A percentile compares a stretch with the other conserved stretches of the same genome.
phyloP scores from a whole-genome alignment of 768 basidiomycete species.

The Boletus bicolor region DNA sequence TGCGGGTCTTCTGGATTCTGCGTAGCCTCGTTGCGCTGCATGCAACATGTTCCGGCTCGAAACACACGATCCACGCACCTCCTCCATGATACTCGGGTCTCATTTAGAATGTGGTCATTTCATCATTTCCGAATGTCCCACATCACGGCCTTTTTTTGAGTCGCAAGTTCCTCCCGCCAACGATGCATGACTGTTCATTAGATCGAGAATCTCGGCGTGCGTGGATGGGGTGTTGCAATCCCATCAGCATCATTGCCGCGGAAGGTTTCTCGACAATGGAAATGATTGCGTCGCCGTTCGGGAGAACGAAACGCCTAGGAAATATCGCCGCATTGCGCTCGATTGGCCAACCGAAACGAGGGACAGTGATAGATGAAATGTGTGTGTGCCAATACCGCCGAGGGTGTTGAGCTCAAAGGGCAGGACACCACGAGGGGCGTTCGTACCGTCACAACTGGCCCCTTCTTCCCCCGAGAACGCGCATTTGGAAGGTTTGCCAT shows the following conservation, averaged over 20 bases:
- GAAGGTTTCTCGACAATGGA: slow-evolving; percentile 4
- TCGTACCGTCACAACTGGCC: background rate
- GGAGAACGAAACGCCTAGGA: background rate
- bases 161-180: slow-evolving; percentile 8
- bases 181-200: slow-evolving; percentile 1
- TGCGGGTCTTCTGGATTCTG: slow-evolving; percentile 8
- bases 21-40: slow-evolving; percentile 24
- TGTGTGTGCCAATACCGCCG: slow-evolving; percentile 8
- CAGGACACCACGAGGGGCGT: slow-evolving; percentile 26
- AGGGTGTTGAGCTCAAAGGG: slow-evolving; percentile 11
- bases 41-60: slow-evolving; percentile 29
- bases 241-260: slow-evolving; percentile 1
- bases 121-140: slow-evolving; percentile 23
- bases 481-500: slow-evolving; percentile 28
- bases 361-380: slow-evolving; percentile 11
- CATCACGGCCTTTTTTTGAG: slow-evolving; percentile 1
- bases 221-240: slow-evolving; percentile 5
- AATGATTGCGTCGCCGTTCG: slow-evolving; percentile 3
- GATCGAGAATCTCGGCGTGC: slow-evolving; percentile 1
- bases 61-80: slow-evolving; percentile 23
- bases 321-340: slow-evolving; percentile 4
- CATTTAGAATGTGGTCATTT: slow-evolving; percentile 11
- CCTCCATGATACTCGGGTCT: slow-evolving; percentile 9
- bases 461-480: slow-evolving; percentile 10
- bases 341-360: slow-evolving; percentile 7